phyloP scores from a whole-genome alignment of 192 early-diverging fungal species.

The Haplosporangium gracile region DNA sequence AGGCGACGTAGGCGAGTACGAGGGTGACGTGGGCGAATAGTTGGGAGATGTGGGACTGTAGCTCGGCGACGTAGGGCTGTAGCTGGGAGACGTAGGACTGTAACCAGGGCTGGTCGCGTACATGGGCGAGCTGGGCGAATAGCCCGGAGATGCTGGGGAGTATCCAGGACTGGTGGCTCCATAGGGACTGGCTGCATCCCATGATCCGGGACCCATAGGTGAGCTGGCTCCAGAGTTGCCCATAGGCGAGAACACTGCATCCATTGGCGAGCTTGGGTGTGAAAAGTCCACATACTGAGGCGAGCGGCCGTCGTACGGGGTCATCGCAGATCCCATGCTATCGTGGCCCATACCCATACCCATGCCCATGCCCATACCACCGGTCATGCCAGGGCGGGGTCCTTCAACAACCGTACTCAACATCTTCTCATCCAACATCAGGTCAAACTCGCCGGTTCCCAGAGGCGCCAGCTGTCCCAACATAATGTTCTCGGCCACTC shows the following conservation, averaged over 20 bases:
- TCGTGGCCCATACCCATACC: slow-evolving; percentile 70
- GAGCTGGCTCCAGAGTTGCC: slow-evolving; percentile 81
- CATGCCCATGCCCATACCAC: slow-evolving; percentile 64
- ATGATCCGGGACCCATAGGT: slow-evolving; percentile 58
- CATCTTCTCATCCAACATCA: slow-evolving; percentile 95
- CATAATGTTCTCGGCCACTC: slow-evolving; percentile 98
- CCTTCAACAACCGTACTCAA: slow-evolving; percentile 76
- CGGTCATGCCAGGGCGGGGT: slow-evolving; percentile 61
- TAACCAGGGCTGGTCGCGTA: slow-evolving; percentile 57
- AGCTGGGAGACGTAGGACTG: slow-evolving; percentile 61
- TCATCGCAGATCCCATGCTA: slow-evolving; percentile 78
- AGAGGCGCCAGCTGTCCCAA: slow-evolving; percentile 97
- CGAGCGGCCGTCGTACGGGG: slow-evolving; percentile 82
- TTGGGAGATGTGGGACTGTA: slow-evolving; percentile 83
- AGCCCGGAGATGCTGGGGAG: slow-evolving; percentile 60
- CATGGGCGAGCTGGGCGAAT: slow-evolving; percentile 63
- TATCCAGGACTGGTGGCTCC: slow-evolving; percentile 59
- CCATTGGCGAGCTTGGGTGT: slow-evolving; percentile 77
- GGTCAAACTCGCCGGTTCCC: slow-evolving; percentile 94
- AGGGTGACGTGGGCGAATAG: slow-evolving; percentile 83
- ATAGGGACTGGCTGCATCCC: slow-evolving; percentile 51
- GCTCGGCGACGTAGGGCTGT: slow-evolving; percentile 78
- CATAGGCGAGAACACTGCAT: slow-evolving; percentile 89
- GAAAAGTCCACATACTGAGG: slow-evolving; percentile 71
- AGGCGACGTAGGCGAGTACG: slow-evolving; percentile 80